Conservation (phyloP, 2,329 filamentous ascomycete genomes). For the Botrytis galanthina region DNA sequence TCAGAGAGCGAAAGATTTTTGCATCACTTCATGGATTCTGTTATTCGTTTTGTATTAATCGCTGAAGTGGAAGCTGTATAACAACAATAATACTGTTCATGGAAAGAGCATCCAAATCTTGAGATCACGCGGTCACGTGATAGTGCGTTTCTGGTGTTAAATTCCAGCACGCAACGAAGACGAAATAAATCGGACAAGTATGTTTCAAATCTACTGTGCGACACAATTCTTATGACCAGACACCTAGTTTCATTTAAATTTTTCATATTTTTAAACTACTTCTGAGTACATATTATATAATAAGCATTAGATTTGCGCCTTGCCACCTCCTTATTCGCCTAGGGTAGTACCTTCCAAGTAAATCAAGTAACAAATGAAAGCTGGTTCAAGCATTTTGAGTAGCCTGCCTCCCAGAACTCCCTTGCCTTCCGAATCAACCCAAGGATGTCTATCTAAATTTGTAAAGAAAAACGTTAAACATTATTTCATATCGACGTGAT, state of each 20-base stretch:
- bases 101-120: constrained; percentile 8
- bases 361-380: constrained; percentile 17
- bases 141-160: not conserved
- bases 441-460: constrained; percentile 10
- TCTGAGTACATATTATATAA: not conserved
- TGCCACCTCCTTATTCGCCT: not conserved
- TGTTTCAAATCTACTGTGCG: not conserved
- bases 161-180: not conserved
- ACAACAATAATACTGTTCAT: not conserved
- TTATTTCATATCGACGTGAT: constrained; percentile 38
- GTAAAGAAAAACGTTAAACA: constrained; percentile 19
- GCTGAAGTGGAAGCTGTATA: not conserved
- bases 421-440: constrained; percentile 7
- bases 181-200: not conserved
- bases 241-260: not conserved
- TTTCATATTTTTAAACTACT: not conserved
- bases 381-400: constrained; percentile 3
- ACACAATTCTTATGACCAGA: not conserved
- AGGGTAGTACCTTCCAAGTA: not conserved
- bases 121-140: constrained; percentile 1
- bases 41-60: not conserved
- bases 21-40: not conserved
- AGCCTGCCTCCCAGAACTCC: constrained; percentile 13
- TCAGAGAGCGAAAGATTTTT: not conserved
- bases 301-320: constrained; percentile 9